phyloP scores from a whole-genome alignment of 345 rosid genomes.

The Arabidopsis arenosa region DNA sequence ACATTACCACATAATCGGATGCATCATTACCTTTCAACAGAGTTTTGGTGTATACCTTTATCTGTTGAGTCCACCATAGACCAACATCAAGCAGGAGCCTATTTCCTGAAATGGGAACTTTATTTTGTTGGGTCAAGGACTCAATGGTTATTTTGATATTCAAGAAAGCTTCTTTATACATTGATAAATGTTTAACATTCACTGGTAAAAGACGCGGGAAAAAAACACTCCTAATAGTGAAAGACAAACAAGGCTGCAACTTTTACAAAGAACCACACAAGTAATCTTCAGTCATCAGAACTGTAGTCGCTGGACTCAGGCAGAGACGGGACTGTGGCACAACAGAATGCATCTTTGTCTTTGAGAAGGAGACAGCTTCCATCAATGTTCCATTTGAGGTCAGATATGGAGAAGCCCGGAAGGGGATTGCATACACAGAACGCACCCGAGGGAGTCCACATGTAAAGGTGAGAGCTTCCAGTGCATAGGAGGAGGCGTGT shows the following conservation, averaged over 20 bases:
- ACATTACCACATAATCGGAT: neutral
- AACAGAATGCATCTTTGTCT: slow-evolving; percentile 88
- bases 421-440: slow-evolving; percentile 82
- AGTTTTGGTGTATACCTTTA: slow-evolving; percentile 56
- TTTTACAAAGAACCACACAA: slow-evolving; percentile 30
- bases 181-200: slow-evolving; percentile 19
- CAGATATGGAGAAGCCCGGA: slow-evolving; percentile 68
- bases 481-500: slow-evolving; percentile 84
- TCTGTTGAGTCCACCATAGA: slow-evolving; percentile 62
- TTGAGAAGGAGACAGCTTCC: slow-evolving; percentile 95
- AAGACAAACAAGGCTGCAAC: slow-evolving; percentile 23
- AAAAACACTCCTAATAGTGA: slow-evolving; percentile 13
- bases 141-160: slow-evolving; percentile 4
- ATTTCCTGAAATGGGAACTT: slow-evolving; percentile 55
- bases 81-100: slow-evolving; percentile 24
- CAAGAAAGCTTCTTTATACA: slow-evolving; percentile 40
- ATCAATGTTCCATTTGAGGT: slow-evolving; percentile 88
- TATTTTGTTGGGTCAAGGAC: slow-evolving; percentile 8
- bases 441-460: slow-evolving; percentile 97
- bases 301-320: slow-evolving; percentile 90
- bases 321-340: slow-evolving; percentile 73
- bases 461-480: slow-evolving; percentile 87
- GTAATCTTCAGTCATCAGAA: slow-evolving; percentile 68
- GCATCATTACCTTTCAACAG: neutral
- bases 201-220: neutral